Percentiles rank a stretch among this genome's conserved stretches.
phyloP scores from a whole-genome alignment of 768 basidiomycete species.

The Strobilomyces echinocephalus region DNA sequence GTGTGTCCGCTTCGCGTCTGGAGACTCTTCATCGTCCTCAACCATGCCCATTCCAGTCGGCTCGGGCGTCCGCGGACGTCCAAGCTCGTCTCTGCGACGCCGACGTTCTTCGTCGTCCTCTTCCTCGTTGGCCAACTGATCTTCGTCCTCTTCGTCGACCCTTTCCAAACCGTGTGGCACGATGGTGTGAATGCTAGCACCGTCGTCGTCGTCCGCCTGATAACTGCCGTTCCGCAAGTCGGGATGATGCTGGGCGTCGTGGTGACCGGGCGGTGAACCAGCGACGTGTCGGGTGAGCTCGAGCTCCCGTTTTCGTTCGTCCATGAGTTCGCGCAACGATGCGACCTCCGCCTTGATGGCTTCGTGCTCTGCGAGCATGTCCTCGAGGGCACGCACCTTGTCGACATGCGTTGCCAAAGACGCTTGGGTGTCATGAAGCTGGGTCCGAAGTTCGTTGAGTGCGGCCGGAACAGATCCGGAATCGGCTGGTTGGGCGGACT shows the following conservation, averaged over 20 bases:
- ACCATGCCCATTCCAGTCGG: constrained; percentile 57
- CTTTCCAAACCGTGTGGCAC: constrained; percentile 64
- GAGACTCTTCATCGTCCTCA: constrained; percentile 41
- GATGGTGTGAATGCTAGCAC: constrained; percentile 67
- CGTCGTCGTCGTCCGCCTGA: constrained; percentile 63
- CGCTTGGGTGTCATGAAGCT: constrained; percentile 79
- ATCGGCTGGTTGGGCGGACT: constrained; percentile 28
- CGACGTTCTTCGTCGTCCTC: constrained; percentile 47
- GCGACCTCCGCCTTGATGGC: constrained; percentile 73
- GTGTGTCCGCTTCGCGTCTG: constrained; percentile 17
- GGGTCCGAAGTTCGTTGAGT: constrained; percentile 67
- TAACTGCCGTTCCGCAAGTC: constrained; percentile 17
- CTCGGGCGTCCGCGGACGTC: constrained; percentile 77
- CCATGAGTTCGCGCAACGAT: constrained; percentile 66
- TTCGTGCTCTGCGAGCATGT: constrained; percentile 80
- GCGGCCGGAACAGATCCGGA: constrained; percentile 23
- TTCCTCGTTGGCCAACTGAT: constrained; percentile 37
- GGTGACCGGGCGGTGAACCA: constrained; percentile 24
- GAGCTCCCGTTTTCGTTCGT: constrained; percentile 54
- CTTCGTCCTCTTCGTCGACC: constrained; percentile 74
- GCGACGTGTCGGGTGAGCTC: constrained; percentile 25
- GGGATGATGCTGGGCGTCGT: constrained; percentile 15
- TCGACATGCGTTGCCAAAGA: constrained; percentile 75
- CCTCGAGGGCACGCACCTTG: constrained; percentile 79
- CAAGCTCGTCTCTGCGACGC: constrained; percentile 48